Conservation (phyloP, 768 basidiomycete genomes). For the Suillus fuscotomentosus region DNA sequence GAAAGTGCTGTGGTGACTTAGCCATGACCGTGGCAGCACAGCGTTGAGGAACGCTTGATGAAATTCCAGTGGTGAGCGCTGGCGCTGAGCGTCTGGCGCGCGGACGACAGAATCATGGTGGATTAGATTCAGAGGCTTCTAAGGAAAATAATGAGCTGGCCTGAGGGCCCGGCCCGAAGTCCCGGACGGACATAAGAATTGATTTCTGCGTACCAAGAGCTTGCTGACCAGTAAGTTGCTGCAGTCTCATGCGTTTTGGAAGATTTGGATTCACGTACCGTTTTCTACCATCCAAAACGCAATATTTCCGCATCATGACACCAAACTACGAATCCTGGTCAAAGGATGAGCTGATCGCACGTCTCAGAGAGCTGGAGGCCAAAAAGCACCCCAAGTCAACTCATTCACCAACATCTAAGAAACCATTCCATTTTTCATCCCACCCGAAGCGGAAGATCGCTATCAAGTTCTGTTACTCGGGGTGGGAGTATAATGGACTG, state of each 20-base stretch:
- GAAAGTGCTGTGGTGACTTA: background rate
- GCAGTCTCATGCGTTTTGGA: constrained; percentile 26
- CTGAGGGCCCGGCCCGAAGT: no score
- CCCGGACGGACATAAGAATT: no score
- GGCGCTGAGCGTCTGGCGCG: background rate
- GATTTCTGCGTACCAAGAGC: no score
- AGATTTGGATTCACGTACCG: constrained; percentile 32
- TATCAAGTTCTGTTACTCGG: constrained; percentile 88
- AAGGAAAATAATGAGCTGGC: background rate
- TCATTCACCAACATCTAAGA: constrained; percentile 26
- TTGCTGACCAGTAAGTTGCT: background rate
- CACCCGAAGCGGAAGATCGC: constrained; percentile 89
- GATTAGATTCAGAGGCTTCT: background rate
- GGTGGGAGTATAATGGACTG: constrained; percentile 89
- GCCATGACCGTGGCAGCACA: background rate
- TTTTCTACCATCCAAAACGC: constrained; percentile 26
- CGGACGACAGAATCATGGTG: background rate
- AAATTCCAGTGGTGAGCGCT: background rate
- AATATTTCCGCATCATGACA: constrained; percentile 32
- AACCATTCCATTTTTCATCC: constrained; percentile 60
- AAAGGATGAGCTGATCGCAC: constrained; percentile 69
- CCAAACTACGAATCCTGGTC: constrained; percentile 55
- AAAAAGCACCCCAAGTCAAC: constrained; percentile 18
- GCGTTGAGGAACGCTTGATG: no score
- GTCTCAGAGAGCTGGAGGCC: constrained; percentile 56